These are phyloP conservation scores for Chaetoscypha palmicola DNA, from an alignment of 2,329 filamentous ascomycete genomes.

Conservation along the genomic window DNA sequence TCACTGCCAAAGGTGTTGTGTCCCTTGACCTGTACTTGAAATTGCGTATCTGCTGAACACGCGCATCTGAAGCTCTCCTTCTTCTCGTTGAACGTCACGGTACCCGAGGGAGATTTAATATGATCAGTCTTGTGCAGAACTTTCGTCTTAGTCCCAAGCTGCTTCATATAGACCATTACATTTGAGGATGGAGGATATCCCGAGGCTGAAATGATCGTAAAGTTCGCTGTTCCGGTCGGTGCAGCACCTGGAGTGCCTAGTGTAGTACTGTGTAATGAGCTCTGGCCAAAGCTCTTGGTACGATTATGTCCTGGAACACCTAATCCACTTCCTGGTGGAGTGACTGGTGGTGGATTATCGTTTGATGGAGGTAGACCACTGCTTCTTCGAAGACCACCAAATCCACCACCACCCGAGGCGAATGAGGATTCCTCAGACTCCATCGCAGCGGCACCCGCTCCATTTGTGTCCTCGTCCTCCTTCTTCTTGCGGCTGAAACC, in stretches of 20 bases:
- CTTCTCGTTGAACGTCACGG: conserved; percentile 57
- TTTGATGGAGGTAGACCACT: conserved; percentile 13
- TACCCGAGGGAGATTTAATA: conserved; percentile 63
- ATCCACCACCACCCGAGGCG: conserved; percentile 28
- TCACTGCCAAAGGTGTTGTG: conserved; percentile 80
- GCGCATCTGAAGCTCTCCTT: conserved; percentile 67
- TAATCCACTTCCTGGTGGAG: conserved; percentile 24
- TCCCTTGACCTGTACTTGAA: conserved; percentile 79
- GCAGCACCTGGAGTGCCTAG: conserved; percentile 41
- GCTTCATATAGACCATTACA: conserved; percentile 68
- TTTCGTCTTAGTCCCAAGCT: conserved; percentile 63
- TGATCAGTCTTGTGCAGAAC: conserved; percentile 89
- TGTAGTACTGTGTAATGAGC: conserved; percentile 59
- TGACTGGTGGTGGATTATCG: conserved; percentile 17
- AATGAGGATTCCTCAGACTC: conserved; percentile 35
- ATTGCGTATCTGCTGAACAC: conserved; percentile 76
- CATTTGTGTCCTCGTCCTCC: conserved; percentile 36
- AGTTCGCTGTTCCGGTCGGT: conserved; percentile 67
- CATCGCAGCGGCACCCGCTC: conserved; percentile 37
- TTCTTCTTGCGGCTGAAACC: conserved; percentile 71
- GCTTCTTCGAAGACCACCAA: conserved; percentile 16
- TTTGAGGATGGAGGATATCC: conserved; percentile 72
- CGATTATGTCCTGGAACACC: conserved; percentile 32
- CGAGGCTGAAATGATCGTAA: conserved; percentile 71
- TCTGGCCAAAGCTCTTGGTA: conserved; percentile 53